Evolutionary conservation across 192 early-diverging fungal species (phyloP), one percentile per base, ranked within the genome.

Genomic region (Umbelopsis sp.): DNA sequence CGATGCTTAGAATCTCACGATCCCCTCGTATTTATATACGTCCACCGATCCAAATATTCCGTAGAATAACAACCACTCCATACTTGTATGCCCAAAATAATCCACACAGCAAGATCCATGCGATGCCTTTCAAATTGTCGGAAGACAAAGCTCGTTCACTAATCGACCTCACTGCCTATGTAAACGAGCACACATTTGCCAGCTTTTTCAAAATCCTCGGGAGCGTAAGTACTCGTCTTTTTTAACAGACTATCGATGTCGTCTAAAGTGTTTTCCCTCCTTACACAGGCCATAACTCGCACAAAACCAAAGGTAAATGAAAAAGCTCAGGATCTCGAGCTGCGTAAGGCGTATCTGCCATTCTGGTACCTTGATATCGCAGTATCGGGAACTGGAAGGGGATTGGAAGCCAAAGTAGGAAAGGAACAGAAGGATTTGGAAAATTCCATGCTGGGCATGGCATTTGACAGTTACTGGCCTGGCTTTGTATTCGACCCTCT

Each of bases 331-430:
- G 45, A 65, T 24, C 65, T 66, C 47, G 50, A 71, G 43, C 43
- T 70, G 2, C 77, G 77, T 20, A 70, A 70, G 24, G 77, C 70
- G 3, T 79, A 79, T 26, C 5, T 79, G 20, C 77, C 77, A 5
- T 67, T 75, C 31, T 79, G 77, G 77, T 68, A 72, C 56, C 74
- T 75, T 32, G 77, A 79, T 45, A 65, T 72, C 44, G 77, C 73
- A 10, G 22, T 68, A 8, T 62, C 75, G 0, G 70, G 62, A 12
- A 71, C 45, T 3, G 29, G 45, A 11, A 62, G 53, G 16, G n/a
- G 25, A 17, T n/a, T 24, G 53, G 11, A 34, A 17, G 3, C 47
- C 16, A 49, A 21, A 8, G 21, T 11, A 9, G 70, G 10, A 36
- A 34, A 29, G 2, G 47, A 66, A 0, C 54, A 69, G 3, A 38